These are phyloP conservation scores for Phytophthora lateralis DNA, from an alignment of 352 stramenopile genomes.

Conservation along the genomic window DNA sequence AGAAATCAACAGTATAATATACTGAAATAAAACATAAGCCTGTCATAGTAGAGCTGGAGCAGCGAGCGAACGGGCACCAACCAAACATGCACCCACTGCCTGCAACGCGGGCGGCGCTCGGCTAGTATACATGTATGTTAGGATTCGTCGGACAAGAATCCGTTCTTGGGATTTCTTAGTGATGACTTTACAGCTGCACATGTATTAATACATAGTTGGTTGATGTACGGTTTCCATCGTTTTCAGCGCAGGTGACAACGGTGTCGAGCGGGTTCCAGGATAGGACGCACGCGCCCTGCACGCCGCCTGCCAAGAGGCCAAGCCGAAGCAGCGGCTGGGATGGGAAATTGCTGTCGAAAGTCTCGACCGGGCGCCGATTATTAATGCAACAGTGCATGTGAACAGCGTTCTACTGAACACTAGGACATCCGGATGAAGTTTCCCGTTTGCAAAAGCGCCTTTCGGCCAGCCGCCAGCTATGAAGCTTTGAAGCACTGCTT, in stretches of 20 bases:
- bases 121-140: too few relatives aligned
- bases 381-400: not conserved
- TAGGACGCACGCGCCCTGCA: not conserved
- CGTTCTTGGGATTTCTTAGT: too few relatives aligned
- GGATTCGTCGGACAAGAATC: too few relatives aligned
- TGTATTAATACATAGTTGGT: too few relatives aligned
- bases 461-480: conserved; percentile 11
- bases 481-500: conserved; percentile 16
- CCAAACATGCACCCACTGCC: too few relatives aligned
- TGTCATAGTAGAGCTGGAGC: too few relatives aligned
- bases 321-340: conserved; percentile 6
- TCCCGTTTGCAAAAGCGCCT: conserved; percentile 14
- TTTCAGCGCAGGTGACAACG: conserved; percentile 17
- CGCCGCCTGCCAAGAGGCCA: not conserved
- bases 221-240: not conserved
- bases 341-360: conserved; percentile 11
- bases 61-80: too few relatives aligned
- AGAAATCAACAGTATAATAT: too few relatives aligned
- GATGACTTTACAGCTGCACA: too few relatives aligned
- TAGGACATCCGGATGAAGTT: conserved; percentile 21
- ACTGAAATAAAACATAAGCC: too few relatives aligned
- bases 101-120: too few relatives aligned
- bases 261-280: conserved; percentile 14
- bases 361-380: conserved; percentile 6
- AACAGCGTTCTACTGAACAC: too few relatives aligned